Conservation (phyloP, 1,284 basidiomycete species). For the Tilletia indica region DNA sequence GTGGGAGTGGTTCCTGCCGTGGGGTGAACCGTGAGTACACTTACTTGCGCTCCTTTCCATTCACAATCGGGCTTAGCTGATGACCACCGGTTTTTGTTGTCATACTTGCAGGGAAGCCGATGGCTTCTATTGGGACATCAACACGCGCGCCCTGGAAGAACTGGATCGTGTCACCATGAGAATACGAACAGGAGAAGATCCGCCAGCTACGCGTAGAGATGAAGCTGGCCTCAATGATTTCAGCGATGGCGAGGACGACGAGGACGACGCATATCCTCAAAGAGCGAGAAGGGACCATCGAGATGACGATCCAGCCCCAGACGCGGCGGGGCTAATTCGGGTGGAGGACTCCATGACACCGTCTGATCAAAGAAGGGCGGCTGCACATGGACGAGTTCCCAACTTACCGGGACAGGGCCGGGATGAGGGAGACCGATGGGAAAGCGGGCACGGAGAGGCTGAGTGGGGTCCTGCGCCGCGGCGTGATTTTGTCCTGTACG, state of each 20-base stretch:
- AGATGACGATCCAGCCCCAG: not conserved
- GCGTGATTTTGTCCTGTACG: slow-evolving; percentile 13
- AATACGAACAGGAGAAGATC: slow-evolving; percentile 5
- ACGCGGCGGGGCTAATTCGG: not conserved
- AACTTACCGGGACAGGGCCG: not conserved
- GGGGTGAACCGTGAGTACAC: slow-evolving; percentile 35
- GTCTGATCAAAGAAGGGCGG: not conserved
- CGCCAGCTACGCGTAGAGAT: not conserved
- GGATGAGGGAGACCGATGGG: not conserved
- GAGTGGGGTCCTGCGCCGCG: slow-evolving; percentile 10
- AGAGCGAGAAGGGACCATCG: not conserved
- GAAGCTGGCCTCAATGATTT: not conserved
- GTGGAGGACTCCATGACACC: not conserved
- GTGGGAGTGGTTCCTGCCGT: slow-evolving; percentile 42
- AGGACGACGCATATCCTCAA: not conserved
- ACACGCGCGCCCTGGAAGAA: slow-evolving; percentile 30
- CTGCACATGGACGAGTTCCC: not conserved
- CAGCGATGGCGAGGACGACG: not conserved
- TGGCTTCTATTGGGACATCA: slow-evolving; percentile 33
- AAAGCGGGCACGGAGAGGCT: slow-evolving; percentile 11
- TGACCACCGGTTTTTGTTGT: not conserved
- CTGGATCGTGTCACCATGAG: slow-evolving; percentile 33
- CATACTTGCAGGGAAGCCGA: slow-evolving; percentile 22
- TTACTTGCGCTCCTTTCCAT: too few species aligned
- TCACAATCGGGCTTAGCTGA: not conserved